Conservation (phyloP, 306 rosid species). For the Cucurbita moschata region DNA sequence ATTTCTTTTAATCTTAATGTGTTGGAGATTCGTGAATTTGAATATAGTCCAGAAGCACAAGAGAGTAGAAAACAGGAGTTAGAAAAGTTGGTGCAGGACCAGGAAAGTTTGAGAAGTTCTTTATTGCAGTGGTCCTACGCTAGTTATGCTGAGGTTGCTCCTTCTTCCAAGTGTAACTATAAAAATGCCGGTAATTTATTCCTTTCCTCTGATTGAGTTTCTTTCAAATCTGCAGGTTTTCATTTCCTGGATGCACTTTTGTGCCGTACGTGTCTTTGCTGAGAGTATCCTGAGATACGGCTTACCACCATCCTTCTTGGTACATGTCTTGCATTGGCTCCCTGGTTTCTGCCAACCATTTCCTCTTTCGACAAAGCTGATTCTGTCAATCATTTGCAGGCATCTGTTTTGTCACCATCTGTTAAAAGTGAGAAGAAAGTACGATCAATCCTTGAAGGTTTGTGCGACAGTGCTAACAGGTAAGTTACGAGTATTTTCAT, state of each 20-base stretch:
- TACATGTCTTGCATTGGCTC: conserved; percentile 17
- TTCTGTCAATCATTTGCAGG: conserved; percentile 35
- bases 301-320: conserved; percentile 83
- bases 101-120: conserved; percentile 68
- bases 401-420: conserved; percentile 72
- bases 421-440: conserved; percentile 72
- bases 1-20: conserved; percentile 16
- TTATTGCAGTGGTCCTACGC: conserved; percentile 80
- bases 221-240: conserved; percentile 41
- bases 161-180: background rate
- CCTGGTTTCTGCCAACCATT: conserved; percentile 8
- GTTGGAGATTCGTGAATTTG: conserved; percentile 78
- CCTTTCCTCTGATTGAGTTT: conserved; percentile 7
- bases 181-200: background rate
- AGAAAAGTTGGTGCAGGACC: conserved; percentile 66
- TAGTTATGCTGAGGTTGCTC: conserved; percentile 79
- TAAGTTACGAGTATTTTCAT: conserved; percentile 21
- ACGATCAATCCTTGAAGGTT: conserved; percentile 68
- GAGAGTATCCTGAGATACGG: conserved; percentile 97
- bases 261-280: conserved; percentile 64
- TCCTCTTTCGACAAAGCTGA: conserved; percentile 6
- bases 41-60: conserved; percentile 66
- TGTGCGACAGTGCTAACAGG: conserved; percentile 69
- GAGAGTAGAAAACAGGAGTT: conserved; percentile 64
- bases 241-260: conserved; percentile 95